Evolutionary conservation across 2,329 filamentous ascomycete genomes (phyloP).

Genomic region (Aspergillus sp.): DNA sequence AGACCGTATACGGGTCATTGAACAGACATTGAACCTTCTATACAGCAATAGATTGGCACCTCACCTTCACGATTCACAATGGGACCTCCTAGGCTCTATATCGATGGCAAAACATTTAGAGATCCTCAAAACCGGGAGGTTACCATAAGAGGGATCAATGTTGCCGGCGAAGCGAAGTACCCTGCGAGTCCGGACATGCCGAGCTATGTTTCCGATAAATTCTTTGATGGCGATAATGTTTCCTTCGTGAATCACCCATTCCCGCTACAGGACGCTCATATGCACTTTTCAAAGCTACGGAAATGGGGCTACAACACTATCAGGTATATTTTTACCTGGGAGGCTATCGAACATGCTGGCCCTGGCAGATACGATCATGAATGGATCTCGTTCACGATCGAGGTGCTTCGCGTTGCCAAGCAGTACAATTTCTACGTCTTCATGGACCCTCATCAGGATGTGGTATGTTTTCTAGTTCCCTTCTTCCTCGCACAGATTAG

Average conservation of each 20-base stretch:
- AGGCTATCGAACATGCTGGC: conserved; percentile 89
- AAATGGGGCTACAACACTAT: conserved; percentile 94
- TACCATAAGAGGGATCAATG: conserved; percentile 85
- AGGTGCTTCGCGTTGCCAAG: conserved; percentile 73
- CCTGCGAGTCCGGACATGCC: conserved; percentile 73
- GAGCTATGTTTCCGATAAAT: conserved; percentile 67
- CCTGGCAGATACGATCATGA: conserved; percentile 89
- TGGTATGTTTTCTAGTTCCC: conserved; percentile 50
- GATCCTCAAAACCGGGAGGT: conserved; percentile 77
- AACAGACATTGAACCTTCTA: neutral
- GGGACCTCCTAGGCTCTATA: conserved; percentile 66
- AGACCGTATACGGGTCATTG: no score
- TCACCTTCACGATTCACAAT: conserved; percentile 41
- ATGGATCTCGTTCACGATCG: conserved; percentile 86
- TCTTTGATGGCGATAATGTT: conserved; percentile 88
- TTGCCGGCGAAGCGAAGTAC: conserved; percentile 83
- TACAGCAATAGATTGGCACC: neutral
- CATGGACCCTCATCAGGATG: conserved; percentile 98
- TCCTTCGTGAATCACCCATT: conserved; percentile 86
- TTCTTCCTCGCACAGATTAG: neutral
- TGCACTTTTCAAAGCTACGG: conserved; percentile 77
- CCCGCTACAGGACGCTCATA: conserved; percentile 67
- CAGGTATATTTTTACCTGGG: conserved; percentile 96
- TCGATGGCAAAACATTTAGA: conserved; percentile 78
- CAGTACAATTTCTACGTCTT: conserved; percentile 92